A percentile compares a stretch with the other conserved stretches of the same genome.
Evolutionary conservation across 495 filamentous ascomycete genomes (phyloP).

Genomic region (Penicillium bovifimosum): DNA sequence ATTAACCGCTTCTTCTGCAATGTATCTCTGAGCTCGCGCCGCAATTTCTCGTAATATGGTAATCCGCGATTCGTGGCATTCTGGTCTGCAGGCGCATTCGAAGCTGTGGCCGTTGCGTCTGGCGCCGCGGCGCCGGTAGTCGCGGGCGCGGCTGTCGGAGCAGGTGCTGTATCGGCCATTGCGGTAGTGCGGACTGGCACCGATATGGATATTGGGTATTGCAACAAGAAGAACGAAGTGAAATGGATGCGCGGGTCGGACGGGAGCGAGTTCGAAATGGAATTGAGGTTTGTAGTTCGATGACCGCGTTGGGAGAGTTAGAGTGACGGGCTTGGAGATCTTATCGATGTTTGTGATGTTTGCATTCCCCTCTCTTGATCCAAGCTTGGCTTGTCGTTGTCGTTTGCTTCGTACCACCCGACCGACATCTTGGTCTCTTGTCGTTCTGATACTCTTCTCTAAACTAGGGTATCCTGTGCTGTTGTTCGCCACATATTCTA

Average conservation of each 20-base stretch:
- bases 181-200: background rate
- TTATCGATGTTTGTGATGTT: slow-evolving; percentile 42
- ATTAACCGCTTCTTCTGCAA: slow-evolving; percentile 61
- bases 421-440: background rate
- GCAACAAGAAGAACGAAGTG: background rate
- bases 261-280: background rate
- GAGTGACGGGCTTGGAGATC: slow-evolving; percentile 7
- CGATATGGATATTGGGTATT: background rate
- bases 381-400: slow-evolving; percentile 9
- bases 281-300: background rate
- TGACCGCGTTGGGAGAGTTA: slow-evolving; percentile 14
- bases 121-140: slow-evolving; percentile 17
- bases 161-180: slow-evolving; percentile 53
- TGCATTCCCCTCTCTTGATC: slow-evolving; percentile 26
- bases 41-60: slow-evolving; percentile 69
- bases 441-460: background rate
- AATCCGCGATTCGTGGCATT: slow-evolving; percentile 42
- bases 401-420: background rate
- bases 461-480: background rate
- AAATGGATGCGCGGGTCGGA: background rate
- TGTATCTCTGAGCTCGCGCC: slow-evolving; percentile 61
- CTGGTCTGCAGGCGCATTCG: slow-evolving; percentile 30
- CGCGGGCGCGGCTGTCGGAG: slow-evolving; percentile 23
- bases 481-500: background rate
- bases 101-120: slow-evolving; percentile 21